Base-by-base conservation (phyloP, 371 early-diverging fungal genomes). In the Coemansia linderi region DNA sequence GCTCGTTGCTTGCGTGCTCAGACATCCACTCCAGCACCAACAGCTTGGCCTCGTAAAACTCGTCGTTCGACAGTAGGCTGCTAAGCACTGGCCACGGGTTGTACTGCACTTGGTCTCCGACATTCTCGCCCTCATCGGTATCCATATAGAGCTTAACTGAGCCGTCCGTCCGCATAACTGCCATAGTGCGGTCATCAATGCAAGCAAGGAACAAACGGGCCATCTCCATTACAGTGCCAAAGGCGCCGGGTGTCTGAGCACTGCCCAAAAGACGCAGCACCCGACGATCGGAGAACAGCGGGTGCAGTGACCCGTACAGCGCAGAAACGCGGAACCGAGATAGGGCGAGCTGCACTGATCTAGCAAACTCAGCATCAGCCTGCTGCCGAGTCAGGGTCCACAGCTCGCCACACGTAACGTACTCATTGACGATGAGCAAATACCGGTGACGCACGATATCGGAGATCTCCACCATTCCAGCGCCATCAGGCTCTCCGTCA, bases 291-390 rank as follows among this genome's bases (percentile, higher is more conserved):
- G 66, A 46, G 10, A 77, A 48, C 44, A 77, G 52, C 41, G 74
- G 75, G 22, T 77, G 78, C 70, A 77, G 63, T 24, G 65, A 69
- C 10, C 78, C 78, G 31, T 77, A 77, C 22, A 77, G 60, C 29
- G 64, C 57, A 1, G 78, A 69, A 1, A 73, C 46, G 24, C 78
- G 78, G 78, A 77, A 77, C 29, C 78, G 78, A 36, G 78, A 52
- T 27, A 77, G 63, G 22, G 56, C 10, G 6, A 73, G 50, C 8
- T 69, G 62, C 5, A 59, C 43, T 4, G 60, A 58, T 15, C 58
- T 65, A n/a, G 41, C 61, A 56, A 62, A 54, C 40, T 46, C 22
- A 13, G 72, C 77, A 15, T 33, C 40, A 4, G 69, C n/a, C 4
- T 66, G 63, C 29, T 46, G 46, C 22, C 10, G 46, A 46, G 46